Base-by-base conservation (phyloP, 805 yeast species). In the Suhomyces kilbournensis region DNA sequence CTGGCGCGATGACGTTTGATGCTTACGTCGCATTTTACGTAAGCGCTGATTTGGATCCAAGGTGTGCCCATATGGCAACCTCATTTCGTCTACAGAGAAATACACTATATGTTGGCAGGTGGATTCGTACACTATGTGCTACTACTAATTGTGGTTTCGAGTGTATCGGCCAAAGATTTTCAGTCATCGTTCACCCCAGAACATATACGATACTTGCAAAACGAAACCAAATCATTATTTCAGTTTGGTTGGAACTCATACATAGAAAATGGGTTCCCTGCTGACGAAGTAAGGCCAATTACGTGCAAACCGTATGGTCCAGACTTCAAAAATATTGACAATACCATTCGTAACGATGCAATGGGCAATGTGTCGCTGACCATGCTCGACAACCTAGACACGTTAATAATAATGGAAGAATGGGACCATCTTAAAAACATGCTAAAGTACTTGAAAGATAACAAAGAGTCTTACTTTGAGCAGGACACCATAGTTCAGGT, bases 341-440 rank as follows among this genome's bases (percentile, higher is more conserved):
- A 90, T 60, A 73, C 80, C 2, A 81, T 80, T 20, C 72, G 86
- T 44, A 90, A 90, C 63, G 98, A 92, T 64, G 94, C 87, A 0
- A 66, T 90, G 71, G 97, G 97, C 0, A 90, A 90, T 60, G 85
- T 83, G 51, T 82, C 96, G 0, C 78, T 85, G 59, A 90, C 97
- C 0, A 68, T 91, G 46, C 71, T 92, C 25, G 98, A 92, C 66
- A 78, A 88, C 12, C 65, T 93, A 40, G 96, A 94, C 55, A 84
- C 93, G 12, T 79, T 88, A 54, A 85, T 92, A 5, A 77, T 92
- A 4, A 71, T 91, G 72, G 85, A 83, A 40, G 88, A 88, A 57
- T 75, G 78, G 62, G 77, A 74, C 14, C 76, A 75, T 39, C 84
- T 92, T 56, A 72, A 70, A 6, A 6, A 17, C 14, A 62, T 66